Evolutionary conservation across 2,329 filamentous ascomycete genomes (phyloP), one percentile per base, ranked within the genome.

Genomic region (Ciborinia camelliae): DNA sequence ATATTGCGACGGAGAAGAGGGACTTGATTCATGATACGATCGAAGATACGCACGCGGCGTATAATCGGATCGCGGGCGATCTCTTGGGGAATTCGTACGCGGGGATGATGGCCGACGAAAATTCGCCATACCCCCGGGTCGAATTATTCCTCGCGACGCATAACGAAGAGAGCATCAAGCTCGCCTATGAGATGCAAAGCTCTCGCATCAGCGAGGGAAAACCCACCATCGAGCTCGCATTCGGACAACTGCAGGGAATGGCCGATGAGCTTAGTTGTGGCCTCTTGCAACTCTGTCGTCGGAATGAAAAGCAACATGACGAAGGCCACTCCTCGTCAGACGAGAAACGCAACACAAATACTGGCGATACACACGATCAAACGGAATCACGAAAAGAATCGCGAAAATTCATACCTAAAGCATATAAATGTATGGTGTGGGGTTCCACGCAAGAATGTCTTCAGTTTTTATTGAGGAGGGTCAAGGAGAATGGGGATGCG

Each of bases 161-260:
- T 78, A 96, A 96, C 73, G 84, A 84, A 53, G 84, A 85, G 53
- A 90, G 89, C 20, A 87, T 96, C 15, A 78, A 80, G 39, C 79
- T 76, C 41, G 84, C 82, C 20, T 81, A 82, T 18, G 78, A 77
- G 28, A 78, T 86, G 35, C 79, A 83, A 43, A 67, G 63, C n/a
- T 39, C 54, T 3, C 67, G 80, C 80, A 73, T 77, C 73, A 74
- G 74, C 67, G 72, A 76, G 2, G 74, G 76, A n/a, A 73, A 75
- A 53, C 72, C 74, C 32, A 75, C 75, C 9, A 75, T 75, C 1
- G 78, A 81, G 58, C 75, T 82, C 5, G 78, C 79, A 3, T 91
- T 90, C 75, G 89, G 90, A 9, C 92, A 96, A 78, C 84, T 97
- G 1, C 90, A 93, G 79, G 92, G 92, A 59, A 97, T 97, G 93